phyloP scores from a whole-genome alignment of 805 yeast species.

The Saturnispora dispora region DNA sequence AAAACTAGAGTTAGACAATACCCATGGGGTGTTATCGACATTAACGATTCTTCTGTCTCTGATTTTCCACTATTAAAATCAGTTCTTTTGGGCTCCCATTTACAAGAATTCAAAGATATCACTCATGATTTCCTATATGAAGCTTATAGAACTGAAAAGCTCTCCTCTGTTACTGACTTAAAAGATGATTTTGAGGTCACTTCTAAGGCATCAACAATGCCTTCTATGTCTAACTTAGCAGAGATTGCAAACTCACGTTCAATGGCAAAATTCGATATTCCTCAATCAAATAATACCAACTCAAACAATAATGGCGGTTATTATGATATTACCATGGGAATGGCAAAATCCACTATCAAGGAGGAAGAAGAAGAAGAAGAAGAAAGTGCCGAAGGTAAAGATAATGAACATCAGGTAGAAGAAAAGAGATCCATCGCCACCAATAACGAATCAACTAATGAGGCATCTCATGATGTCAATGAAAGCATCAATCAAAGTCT shows the following conservation, averaged over 20 bases:
- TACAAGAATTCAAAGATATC: slow-evolving; percentile 56
- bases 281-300: neutral
- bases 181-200: slow-evolving; percentile 5
- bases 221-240: slow-evolving; percentile 57
- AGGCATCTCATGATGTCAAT: neutral
- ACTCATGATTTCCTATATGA: slow-evolving; percentile 59
- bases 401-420: neutral
- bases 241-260: slow-evolving; percentile 34
- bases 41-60: slow-evolving; percentile 40
- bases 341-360: slow-evolving; percentile 10
- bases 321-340: slow-evolving; percentile 1
- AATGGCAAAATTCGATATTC: slow-evolving; percentile 21
- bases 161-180: slow-evolving; percentile 44
- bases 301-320: slow-evolving; percentile 6
- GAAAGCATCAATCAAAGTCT: neutral
- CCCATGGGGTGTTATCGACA: slow-evolving; percentile 68
- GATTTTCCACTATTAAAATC: slow-evolving; percentile 48
- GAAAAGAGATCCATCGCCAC: neutral
- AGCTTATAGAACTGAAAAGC: slow-evolving; percentile 54
- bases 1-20: slow-evolving; percentile 52
- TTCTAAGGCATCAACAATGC: slow-evolving; percentile 25
- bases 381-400: slow-evolving; percentile 7
- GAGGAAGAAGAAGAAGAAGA: slow-evolving; percentile 9
- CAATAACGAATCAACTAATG: neutral
- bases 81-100: slow-evolving; percentile 49